phyloP scores from a whole-genome alignment of 441 rosid species.

The Aleurites moluccanus region DNA sequence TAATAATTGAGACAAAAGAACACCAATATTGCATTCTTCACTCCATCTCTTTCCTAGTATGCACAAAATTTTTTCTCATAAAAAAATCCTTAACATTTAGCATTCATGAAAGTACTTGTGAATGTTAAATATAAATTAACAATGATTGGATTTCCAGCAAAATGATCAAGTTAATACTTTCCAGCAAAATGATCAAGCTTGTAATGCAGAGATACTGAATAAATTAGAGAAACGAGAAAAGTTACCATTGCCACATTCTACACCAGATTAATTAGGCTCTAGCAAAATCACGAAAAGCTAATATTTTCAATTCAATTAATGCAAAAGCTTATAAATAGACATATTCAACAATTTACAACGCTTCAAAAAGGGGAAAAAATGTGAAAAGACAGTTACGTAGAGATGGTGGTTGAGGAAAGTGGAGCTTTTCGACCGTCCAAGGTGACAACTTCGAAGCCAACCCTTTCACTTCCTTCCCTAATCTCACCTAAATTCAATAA shows the following conservation, averaged over 20 bases:
- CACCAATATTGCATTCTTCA: not conserved
- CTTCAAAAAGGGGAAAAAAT: not conserved
- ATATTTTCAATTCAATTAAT: not conserved
- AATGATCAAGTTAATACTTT: not conserved
- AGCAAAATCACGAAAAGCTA: not conserved
- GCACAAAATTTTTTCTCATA: too few species aligned
- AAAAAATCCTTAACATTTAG: too few species aligned
- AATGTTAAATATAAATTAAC: not conserved
- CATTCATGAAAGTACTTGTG: too few species aligned
- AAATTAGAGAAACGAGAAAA: not conserved
- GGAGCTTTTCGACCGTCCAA: slow-evolving; percentile 58
- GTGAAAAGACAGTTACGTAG: slow-evolving; percentile 35
- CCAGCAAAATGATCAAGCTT: too few species aligned
- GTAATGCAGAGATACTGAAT: not conserved
- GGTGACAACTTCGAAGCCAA: slow-evolving; percentile 63
- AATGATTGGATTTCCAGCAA: not conserved
- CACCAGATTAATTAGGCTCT: not conserved
- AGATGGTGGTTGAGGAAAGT: slow-evolving; percentile 50
- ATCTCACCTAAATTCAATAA: slow-evolving; percentile 44
- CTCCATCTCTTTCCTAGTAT: not conserved
- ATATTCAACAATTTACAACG: not conserved
- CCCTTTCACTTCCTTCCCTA: slow-evolving; percentile 53
- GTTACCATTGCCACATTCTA: not conserved
- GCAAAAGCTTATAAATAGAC: not conserved
- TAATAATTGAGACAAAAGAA: too few species aligned